Evolutionary conservation across 805 yeast species (phyloP), one percentile per base, ranked within the genome.

Genomic region (Spathaspora sp.): DNA sequence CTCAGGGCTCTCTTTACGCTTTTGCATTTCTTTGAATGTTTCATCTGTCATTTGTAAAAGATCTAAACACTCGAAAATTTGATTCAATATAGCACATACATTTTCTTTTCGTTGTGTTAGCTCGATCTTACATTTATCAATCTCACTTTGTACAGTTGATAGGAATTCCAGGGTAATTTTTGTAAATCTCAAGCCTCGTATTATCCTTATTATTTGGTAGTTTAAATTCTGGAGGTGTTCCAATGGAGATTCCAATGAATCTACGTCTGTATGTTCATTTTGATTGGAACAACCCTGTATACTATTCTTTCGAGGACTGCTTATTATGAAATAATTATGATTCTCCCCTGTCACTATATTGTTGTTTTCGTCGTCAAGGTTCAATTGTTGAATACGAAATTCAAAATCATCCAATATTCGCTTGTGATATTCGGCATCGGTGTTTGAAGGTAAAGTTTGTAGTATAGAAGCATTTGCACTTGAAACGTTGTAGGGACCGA

Each of bases 141-240:
- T 63, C 47, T 65, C 72, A 17, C 44, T 50, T 44, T 58, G 61
- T 1, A 74, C 48, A 1, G 51, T 54, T 3, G 55, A 9, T 1
- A 71, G 46, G 1, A 65, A 51, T 1, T 70, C 74, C 14, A 57
- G 60, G 2, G 74, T 63, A n/a, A 75, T 60, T 49, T 72, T 73
- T 35, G 77, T 67, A 17, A 72, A 51, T 47, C 66, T 70, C 43
- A 74, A 60, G 8, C 64, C 57, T 17, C 77, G 59, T 23, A 75
- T 69, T 1, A 67, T 68, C 35, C 67, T 56, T 9, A 73, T 71
- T 11, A 75, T 57, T 39, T 66, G 66, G 57, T 72, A 70, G 52
- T 74, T 74, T 19, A 71, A 48, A 18, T 73, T 76, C 32, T 74
- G 58, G 10, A 73, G 60, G 6, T 60, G 51, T 35, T 57, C 52